Conservation (phyloP, 208 protist species). For the Wallacemonas sp. region DNA sequence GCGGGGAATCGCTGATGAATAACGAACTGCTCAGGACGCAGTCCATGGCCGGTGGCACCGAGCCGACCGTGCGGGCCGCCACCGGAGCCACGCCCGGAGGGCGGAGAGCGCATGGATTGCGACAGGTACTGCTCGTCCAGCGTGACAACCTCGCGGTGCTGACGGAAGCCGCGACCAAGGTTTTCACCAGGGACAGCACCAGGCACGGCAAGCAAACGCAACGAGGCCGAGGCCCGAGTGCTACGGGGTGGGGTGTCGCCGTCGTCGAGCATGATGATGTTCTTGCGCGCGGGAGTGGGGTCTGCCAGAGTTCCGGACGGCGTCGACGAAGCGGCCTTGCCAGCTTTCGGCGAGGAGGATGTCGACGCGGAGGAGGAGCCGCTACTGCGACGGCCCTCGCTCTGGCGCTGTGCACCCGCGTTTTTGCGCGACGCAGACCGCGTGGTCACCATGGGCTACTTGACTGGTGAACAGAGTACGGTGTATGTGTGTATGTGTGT, state of each 20-base stretch:
- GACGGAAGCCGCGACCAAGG: slow-evolving; percentile 69
- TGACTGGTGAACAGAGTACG: neutral
- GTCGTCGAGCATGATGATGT: neutral
- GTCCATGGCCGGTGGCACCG: no score
- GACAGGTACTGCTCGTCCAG: slow-evolving; percentile 58
- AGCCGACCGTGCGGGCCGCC: neutral
- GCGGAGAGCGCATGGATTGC: slow-evolving; percentile 15
- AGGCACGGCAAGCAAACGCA: slow-evolving; percentile 7
- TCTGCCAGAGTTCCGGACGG: no score
- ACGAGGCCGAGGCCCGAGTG: neutral
- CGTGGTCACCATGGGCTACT: slow-evolving; percentile 33
- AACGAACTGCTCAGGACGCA: slow-evolving; percentile 21
- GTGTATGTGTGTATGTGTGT: no score
- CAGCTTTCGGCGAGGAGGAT: neutral
- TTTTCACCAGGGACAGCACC: slow-evolving; percentile 24
- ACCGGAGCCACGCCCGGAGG: neutral
- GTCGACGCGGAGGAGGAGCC: slow-evolving; percentile 2
- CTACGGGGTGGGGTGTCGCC: neutral
- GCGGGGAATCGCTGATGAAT: slow-evolving; percentile 62
- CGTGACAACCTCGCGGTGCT: slow-evolving; percentile 31
- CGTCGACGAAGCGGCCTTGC: no score
- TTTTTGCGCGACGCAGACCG: slow-evolving; percentile 27
- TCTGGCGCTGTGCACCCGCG: neutral
- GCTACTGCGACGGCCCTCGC: neutral
- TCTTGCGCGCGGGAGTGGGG: neutral